Evolutionary conservation across 768 basidiomycete genomes (phyloP).

Genomic region (Crucibulum laeve): DNA sequence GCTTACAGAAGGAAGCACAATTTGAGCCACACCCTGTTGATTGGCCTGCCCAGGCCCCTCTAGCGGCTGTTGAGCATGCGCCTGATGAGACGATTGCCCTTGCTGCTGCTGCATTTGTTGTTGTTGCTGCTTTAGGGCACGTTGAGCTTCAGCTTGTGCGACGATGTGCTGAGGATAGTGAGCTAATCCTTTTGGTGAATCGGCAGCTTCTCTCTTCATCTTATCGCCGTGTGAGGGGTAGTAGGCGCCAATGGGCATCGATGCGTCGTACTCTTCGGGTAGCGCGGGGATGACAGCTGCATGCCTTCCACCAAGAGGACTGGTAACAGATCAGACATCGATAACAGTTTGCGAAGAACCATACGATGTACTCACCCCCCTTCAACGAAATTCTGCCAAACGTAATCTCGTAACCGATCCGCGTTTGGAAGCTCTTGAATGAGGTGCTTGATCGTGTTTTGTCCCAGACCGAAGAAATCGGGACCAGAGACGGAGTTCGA

Average conservation of each 20-base stretch:
- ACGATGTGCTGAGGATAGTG: conserved; percentile 50
- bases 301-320: conserved; percentile 75
- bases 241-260: conserved; percentile 40
- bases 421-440: conserved; percentile 83
- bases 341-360: conserved; percentile 1
- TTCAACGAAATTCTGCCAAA: conserved; percentile 83
- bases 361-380: conserved; percentile 62
- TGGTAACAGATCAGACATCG: conserved; percentile 18
- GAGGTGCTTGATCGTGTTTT: conserved; percentile 86
- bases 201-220: conserved; percentile 19
- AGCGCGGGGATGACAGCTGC: conserved; percentile 79
- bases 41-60: conserved; percentile 2
- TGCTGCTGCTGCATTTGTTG: conserved; percentile 16
- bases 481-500: conserved; percentile 87
- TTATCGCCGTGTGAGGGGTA: conserved; percentile 35
- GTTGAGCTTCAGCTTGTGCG: conserved; percentile 34
- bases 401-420: conserved; percentile 70
- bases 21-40: conserved; percentile 10
- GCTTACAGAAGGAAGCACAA: conserved; percentile 4
- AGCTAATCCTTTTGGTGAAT: conserved; percentile 29
- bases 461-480: conserved; percentile 83
- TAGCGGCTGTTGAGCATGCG: conserved; percentile 4
- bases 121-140: conserved; percentile 16
- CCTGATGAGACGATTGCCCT: conserved; percentile 15
- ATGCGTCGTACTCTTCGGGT: conserved; percentile 65